Conservation (phyloP, 148 eudicot species). For the Camellia sinensis region DNA sequence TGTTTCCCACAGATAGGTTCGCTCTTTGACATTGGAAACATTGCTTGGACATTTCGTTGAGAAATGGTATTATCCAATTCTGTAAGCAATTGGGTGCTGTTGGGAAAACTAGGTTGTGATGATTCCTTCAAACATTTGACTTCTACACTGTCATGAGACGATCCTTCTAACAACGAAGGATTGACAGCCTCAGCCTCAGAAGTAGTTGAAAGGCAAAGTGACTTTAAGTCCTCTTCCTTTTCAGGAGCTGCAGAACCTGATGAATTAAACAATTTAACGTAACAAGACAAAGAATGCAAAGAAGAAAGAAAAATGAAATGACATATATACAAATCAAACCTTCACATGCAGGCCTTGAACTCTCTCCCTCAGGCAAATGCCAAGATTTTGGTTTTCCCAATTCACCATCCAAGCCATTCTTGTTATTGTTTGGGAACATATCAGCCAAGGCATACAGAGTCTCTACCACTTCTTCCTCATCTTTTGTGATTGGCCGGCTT, state of each 20-base stretch:
- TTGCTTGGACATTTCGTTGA: slow-evolving; percentile 17
- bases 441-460: slow-evolving; percentile 65
- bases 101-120: slow-evolving; percentile 22
- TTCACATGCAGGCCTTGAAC: slow-evolving; percentile 25
- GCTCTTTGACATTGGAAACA: slow-evolving; percentile 19
- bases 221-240: slow-evolving; percentile 26
- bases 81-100: slow-evolving; percentile 15
- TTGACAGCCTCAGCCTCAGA: slow-evolving; percentile 10
- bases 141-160: slow-evolving; percentile 20
- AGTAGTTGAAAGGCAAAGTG: slow-evolving; percentile 16
- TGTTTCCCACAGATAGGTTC: slow-evolving; percentile 22
- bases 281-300: slow-evolving; percentile 2
- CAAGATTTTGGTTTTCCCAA: slow-evolving; percentile 21
- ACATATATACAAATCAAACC: slow-evolving; percentile 26
- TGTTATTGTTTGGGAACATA: slow-evolving; percentile 36
- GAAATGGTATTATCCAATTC: slow-evolving; percentile 24
- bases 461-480: slow-evolving; percentile 84
- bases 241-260: slow-evolving; percentile 13
- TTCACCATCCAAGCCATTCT: slow-evolving; percentile 19
- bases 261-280: background rate
- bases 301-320: background rate
- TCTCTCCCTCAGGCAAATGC: slow-evolving; percentile 17
- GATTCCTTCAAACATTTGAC: slow-evolving; percentile 18
- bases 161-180: slow-evolving; percentile 13
- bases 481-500: slow-evolving; percentile 45